Percentiles rank a stretch among this genome's conserved stretches.
Conservation (phyloP, 106 monocot genomes). For the Apostasia shenzhenica region DNA sequence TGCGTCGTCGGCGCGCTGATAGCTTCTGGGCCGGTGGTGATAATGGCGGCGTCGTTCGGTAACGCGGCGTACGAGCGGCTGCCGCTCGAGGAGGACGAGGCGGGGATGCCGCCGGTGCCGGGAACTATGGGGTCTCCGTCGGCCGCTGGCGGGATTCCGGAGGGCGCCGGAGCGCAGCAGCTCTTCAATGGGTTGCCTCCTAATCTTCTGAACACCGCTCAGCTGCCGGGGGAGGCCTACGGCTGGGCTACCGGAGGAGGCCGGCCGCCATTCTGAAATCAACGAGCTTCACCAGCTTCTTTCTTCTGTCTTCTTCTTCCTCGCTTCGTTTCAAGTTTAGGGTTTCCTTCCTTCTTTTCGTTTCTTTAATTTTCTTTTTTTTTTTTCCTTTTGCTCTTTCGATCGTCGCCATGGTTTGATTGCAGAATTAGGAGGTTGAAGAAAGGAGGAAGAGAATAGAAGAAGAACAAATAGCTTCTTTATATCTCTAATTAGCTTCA, state of each 20-base stretch:
- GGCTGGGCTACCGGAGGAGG: slow-evolving; percentile 36
- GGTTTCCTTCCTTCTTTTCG: no score
- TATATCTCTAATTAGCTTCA: no score
- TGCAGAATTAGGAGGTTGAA: no score
- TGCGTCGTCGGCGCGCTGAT: slow-evolving; percentile 41
- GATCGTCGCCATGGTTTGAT: no score
- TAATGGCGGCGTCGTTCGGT: slow-evolving; percentile 61
- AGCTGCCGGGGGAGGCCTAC: slow-evolving; percentile 39
- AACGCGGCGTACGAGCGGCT: slow-evolving; percentile 63
- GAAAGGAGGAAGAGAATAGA: no score
- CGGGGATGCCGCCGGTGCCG: slow-evolving; percentile 1
- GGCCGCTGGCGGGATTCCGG: slow-evolving; percentile 12
- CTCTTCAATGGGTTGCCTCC: slow-evolving; percentile 47
- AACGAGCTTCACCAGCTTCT: no score
- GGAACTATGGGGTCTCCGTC: slow-evolving; percentile 12
- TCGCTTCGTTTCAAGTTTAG: no score
- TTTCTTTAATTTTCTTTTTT: no score
- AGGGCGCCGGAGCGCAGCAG: slow-evolving; percentile 7
- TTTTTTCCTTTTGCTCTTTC: no score
- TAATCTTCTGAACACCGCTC: slow-evolving; percentile 38
- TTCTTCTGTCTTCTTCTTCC: no score
- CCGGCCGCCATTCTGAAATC: slow-evolving; percentile 18
- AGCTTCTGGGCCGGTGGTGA: slow-evolving; percentile 45
- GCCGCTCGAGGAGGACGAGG: slow-evolving; percentile 52
- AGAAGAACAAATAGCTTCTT: no score